phyloP scores from a whole-genome alignment of 305 asterid species.

The Ajuga reptans region DNA sequence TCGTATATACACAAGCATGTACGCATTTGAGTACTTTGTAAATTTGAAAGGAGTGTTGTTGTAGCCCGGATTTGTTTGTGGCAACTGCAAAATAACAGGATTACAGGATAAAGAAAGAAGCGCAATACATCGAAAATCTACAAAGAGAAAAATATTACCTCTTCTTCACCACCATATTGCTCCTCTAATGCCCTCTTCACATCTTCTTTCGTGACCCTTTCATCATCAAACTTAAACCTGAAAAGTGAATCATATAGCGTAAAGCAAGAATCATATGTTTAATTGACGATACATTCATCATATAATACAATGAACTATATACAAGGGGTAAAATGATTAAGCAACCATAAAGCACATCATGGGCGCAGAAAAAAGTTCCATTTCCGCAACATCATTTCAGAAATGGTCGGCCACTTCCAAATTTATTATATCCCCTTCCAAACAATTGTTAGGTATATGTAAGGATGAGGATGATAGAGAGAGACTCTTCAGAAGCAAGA shows the following conservation, averaged over 20 bases:
- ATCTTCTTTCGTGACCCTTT: constrained; percentile 92
- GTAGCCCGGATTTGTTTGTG: constrained; percentile 96
- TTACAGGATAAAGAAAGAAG: constrained; percentile 13
- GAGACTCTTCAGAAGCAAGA: constrained; percentile 10
- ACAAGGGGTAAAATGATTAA: background rate
- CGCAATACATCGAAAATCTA: background rate
- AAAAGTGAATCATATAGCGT: constrained; percentile 23
- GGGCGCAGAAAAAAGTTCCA: background rate
- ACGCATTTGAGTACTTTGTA: constrained; percentile 95
- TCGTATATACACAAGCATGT: constrained; percentile 98
- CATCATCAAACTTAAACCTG: constrained; percentile 96
- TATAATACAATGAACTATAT: background rate
- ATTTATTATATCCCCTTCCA: background rate
- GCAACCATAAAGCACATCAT: background rate
- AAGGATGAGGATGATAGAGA: constrained; percentile 16
- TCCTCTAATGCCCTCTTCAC: constrained; percentile 85
- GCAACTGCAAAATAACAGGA: constrained; percentile 49
- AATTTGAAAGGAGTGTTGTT: constrained; percentile 85
- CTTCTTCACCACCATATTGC: constrained; percentile 98
- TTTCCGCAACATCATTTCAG: background rate
- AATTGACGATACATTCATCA: background rate
- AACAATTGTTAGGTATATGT: background rate
- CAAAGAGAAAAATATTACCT: constrained; percentile 39
- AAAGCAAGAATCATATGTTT: constrained; percentile 2
- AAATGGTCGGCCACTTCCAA: background rate